A percentile compares a stretch with the other conserved stretches of the same genome.
These are phyloP conservation scores for Ganoderma sinense DNA, from an alignment of 1,284 basidiomycete species.

Conservation along the genomic window DNA sequence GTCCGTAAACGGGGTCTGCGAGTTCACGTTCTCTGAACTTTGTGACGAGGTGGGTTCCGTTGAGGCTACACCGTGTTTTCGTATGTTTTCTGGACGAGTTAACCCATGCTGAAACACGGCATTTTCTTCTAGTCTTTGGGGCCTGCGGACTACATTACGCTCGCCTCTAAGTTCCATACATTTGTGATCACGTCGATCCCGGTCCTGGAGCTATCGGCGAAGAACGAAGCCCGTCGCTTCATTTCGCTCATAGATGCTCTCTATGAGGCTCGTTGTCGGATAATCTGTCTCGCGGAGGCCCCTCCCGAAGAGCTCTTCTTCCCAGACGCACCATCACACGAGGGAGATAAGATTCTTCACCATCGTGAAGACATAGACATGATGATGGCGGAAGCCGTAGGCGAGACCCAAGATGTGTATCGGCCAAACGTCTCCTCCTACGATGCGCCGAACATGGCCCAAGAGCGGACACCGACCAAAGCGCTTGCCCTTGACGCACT, in stretches of 20 bases:
- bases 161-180: slow-evolving; percentile 65
- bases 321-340: slow-evolving; percentile 48
- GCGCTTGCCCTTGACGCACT: slow-evolving; percentile 51
- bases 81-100: background rate
- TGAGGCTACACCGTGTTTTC: background rate
- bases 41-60: slow-evolving; percentile 59
- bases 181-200: slow-evolving; percentile 69
- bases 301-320: slow-evolving; percentile 66
- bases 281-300: slow-evolving; percentile 56
- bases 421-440: slow-evolving; percentile 71
- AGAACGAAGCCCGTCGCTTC: slow-evolving; percentile 76
- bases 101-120: background rate
- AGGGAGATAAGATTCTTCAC: slow-evolving; percentile 12
- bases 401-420: slow-evolving; percentile 63
- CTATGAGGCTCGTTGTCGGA: slow-evolving; percentile 55
- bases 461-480: slow-evolving; percentile 37
- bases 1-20: slow-evolving; percentile 50
- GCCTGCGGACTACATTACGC: slow-evolving; percentile 74
- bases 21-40: slow-evolving; percentile 67
- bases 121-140: slow-evolving; percentile 55
- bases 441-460: slow-evolving; percentile 50
- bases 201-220: slow-evolving; percentile 60
- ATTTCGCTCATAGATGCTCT: slow-evolving; percentile 79
- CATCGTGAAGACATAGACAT: slow-evolving; percentile 45
- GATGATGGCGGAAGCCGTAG: slow-evolving; percentile 67